A percentile compares a stretch with the other conserved stretches of the same genome.
phyloP scores from a whole-genome alignment of 148 eudicot species.

The Drosera capensis region DNA sequence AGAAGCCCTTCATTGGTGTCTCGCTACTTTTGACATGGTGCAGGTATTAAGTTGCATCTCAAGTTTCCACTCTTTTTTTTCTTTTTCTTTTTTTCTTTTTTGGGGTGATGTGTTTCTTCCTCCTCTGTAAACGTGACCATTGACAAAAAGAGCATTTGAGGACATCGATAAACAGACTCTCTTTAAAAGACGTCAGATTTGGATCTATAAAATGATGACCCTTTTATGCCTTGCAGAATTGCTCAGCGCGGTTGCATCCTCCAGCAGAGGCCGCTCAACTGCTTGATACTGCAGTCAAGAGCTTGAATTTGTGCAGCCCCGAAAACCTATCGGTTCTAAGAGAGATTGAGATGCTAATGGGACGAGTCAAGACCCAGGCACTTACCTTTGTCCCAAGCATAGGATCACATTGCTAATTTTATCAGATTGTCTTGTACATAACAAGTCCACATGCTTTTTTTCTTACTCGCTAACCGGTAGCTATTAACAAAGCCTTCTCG shows the following conservation, averaged over 20 bases:
- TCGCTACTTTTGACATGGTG: constrained; percentile 74
- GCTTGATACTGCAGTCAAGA: constrained; percentile 58
- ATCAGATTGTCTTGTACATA: constrained; percentile 11
- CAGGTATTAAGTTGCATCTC: too few relatives aligned
- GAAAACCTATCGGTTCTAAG: constrained; percentile 54
- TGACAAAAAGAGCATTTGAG: too few relatives aligned
- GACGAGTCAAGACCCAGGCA: constrained; percentile 67
- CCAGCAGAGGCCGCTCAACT: constrained; percentile 76
- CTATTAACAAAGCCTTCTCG: too few relatives aligned
- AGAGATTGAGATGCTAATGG: constrained; percentile 81
- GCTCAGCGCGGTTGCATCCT: constrained; percentile 72
- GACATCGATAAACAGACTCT: too few relatives aligned
- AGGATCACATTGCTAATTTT: constrained; percentile 1
- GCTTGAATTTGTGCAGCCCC: constrained; percentile 63
- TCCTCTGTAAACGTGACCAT: too few relatives aligned
- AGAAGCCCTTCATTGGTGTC: constrained; percentile 67
- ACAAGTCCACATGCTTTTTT: not conserved
- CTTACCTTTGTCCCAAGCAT: constrained; percentile 66
- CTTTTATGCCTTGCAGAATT: constrained; percentile 37
- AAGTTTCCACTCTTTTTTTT: too few relatives aligned
- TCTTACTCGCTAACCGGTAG: not conserved
- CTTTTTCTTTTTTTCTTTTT: too few relatives aligned
- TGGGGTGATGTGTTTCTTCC: too few relatives aligned
- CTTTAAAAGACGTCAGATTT: too few relatives aligned
- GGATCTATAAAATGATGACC: not conserved